phyloP scores from a whole-genome alignment of 257 asterid genomes.

The Henckelia pumila region DNA sequence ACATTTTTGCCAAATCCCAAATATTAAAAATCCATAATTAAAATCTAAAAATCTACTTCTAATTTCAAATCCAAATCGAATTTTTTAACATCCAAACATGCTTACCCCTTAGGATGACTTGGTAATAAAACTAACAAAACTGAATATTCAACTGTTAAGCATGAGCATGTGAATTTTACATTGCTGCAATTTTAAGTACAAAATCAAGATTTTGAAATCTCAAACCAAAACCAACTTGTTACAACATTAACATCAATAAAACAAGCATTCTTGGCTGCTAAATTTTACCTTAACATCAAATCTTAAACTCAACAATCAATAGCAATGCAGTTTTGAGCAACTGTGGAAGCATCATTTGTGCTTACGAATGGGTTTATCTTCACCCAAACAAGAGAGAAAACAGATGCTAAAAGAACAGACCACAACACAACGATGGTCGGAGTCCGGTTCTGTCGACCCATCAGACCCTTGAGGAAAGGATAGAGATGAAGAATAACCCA shows the following conservation, averaged over 20 bases:
- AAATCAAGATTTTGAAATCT: not conserved
- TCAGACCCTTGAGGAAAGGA: constrained; percentile 91
- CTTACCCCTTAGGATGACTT: too few species aligned
- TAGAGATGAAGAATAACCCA: constrained; percentile 93
- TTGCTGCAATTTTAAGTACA: too few species aligned
- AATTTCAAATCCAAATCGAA: too few species aligned
- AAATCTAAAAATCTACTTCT: too few species aligned
- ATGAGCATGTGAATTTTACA: too few species aligned
- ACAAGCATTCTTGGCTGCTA: not conserved
- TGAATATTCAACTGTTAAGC: too few species aligned
- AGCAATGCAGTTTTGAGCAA: constrained; percentile 65
- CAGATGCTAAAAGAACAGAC: constrained; percentile 94
- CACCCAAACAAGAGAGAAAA: constrained; percentile 95
- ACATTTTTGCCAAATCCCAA: too few species aligned
- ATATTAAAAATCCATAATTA: too few species aligned
- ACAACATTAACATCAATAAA: not conserved
- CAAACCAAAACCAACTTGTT: not conserved
- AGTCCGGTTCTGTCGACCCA: constrained; percentile 93
- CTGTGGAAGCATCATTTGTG: constrained; percentile 43
- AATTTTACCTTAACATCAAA: too few species aligned
- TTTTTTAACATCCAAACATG: too few species aligned
- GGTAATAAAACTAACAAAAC: too few species aligned
- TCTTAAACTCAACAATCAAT: constrained; percentile 68
- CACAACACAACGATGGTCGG: constrained; percentile 86
- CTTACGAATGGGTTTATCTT: constrained; percentile 80